phyloP scores from a whole-genome alignment of 345 rosid genomes.

The Moricandia arvensis region DNA sequence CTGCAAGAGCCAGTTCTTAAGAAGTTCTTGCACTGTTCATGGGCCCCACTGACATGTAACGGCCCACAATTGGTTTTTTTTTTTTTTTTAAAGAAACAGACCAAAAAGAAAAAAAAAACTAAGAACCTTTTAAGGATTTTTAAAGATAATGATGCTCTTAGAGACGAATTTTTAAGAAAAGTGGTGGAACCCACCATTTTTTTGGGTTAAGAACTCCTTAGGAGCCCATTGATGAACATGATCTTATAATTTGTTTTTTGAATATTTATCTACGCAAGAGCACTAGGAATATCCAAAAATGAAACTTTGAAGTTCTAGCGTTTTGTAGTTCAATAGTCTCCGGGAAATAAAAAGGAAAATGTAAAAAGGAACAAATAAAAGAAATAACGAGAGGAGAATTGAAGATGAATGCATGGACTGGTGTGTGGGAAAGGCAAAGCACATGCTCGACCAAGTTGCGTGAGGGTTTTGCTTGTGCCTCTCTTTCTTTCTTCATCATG shows the following conservation, averaged over 20 bases:
- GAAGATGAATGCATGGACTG: slow-evolving; percentile 28
- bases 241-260: background rate
- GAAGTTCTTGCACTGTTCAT: too few species aligned
- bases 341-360: background rate
- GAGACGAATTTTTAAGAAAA: too few species aligned
- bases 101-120: too few species aligned
- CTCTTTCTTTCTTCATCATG: slow-evolving; percentile 24
- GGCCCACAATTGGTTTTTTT: too few species aligned
- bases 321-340: background rate
- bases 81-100: too few species aligned
- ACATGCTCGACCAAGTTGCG: slow-evolving; percentile 35
- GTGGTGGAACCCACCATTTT: too few species aligned
- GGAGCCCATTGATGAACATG: too few species aligned
- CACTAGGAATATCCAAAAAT: background rate
- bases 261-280: background rate
- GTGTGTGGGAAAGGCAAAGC: slow-evolving; percentile 35
- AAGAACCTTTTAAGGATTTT: too few species aligned
- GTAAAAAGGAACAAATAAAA: background rate
- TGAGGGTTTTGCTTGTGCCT: slow-evolving; percentile 14
- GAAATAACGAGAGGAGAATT: background rate
- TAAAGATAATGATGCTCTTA: too few species aligned
- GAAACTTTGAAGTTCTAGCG: background rate
- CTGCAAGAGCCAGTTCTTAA: too few species aligned
- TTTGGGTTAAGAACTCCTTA: too few species aligned
- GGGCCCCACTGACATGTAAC: too few species aligned